Conservation (phyloP, 2,329 filamentous ascomycete species). For the Fusarium sp. region DNA sequence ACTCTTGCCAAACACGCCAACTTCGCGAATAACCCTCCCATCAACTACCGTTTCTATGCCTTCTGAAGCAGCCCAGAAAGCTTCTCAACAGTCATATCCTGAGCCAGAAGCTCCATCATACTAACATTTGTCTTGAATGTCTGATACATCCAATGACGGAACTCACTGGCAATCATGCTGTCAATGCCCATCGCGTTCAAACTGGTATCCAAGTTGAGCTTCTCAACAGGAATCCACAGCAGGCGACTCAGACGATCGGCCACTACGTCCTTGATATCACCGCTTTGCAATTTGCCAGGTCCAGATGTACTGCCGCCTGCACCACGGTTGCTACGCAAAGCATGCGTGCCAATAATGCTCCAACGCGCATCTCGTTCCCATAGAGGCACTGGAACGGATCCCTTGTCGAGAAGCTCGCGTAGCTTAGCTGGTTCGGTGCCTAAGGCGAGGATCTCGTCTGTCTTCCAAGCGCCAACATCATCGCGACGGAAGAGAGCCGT, state of each 20-base stretch:
- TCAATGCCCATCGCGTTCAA: neutral
- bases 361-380: neutral
- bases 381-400: neutral
- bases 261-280: neutral
- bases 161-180: neutral
- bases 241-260: neutral
- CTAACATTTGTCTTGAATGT: neutral
- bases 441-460: neutral
- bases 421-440: neutral
- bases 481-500: neutral
- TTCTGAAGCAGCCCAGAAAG: neutral
- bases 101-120: neutral
- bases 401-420: neutral
- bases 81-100: neutral
- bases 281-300: neutral
- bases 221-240: neutral
- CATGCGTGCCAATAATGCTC: neutral
- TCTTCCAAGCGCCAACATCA: neutral
- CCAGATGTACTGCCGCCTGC: neutral
- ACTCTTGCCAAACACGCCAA: too few relatives aligned
- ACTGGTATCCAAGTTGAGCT: neutral
- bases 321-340: neutral
- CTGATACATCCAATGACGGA: neutral
- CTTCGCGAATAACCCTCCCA: too few relatives aligned
- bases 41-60: too few relatives aligned